Percentiles rank a stretch among this genome's conserved stretches.
These are phyloP conservation scores for Aspergillus terreus DNA, from an alignment of 2,329 filamentous ascomycete species.

Conservation along the genomic window DNA sequence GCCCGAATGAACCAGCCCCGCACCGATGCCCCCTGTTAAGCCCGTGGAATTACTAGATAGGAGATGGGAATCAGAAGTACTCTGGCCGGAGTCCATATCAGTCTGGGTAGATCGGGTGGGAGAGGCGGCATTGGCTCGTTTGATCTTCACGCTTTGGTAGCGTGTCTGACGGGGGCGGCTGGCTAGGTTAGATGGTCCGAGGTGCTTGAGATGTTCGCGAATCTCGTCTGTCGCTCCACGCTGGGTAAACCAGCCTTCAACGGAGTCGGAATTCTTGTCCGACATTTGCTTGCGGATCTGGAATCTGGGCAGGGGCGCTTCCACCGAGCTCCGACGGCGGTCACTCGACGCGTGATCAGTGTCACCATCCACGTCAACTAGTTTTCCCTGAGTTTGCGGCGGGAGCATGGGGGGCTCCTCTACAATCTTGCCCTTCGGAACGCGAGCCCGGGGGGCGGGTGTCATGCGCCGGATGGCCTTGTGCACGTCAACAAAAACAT, in stretches of 20 bases:
- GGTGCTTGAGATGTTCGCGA: conserved; percentile 58
- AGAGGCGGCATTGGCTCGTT: conserved; percentile 46
- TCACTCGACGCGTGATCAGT: conserved; percentile 17
- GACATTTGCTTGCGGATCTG: conserved; percentile 35
- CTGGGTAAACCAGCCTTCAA: conserved; percentile 39
- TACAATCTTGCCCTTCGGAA: conserved; percentile 55
- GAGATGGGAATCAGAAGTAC: conserved; percentile 35
- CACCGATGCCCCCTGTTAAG: conserved; percentile 51
- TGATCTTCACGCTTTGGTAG: conserved; percentile 63
- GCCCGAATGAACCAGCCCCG: conserved; percentile 53
- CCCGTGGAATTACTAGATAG: conserved; percentile 29
- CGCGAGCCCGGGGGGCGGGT: conserved; percentile 74
- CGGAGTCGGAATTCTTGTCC: conserved; percentile 24
- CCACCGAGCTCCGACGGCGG: conserved; percentile 32
- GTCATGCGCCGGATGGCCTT: conserved; percentile 90
- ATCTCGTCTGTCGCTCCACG: conserved; percentile 53
- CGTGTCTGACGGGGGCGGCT: conserved; percentile 58
- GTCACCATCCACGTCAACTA: conserved; percentile 48
- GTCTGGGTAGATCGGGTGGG: conserved; percentile 34
- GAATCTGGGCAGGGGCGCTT: conserved; percentile 38
- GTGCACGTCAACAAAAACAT: conserved; percentile 97
- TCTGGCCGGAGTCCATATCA: conserved; percentile 36
- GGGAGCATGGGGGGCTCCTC: conserved; percentile 41
- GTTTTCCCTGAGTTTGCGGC: conserved; percentile 29
- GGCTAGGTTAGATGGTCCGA: conserved; percentile 62